These are phyloP conservation scores for Thraustochytrium striatum DNA, from an alignment of 352 stramenopile species.

Conservation along the genomic window DNA sequence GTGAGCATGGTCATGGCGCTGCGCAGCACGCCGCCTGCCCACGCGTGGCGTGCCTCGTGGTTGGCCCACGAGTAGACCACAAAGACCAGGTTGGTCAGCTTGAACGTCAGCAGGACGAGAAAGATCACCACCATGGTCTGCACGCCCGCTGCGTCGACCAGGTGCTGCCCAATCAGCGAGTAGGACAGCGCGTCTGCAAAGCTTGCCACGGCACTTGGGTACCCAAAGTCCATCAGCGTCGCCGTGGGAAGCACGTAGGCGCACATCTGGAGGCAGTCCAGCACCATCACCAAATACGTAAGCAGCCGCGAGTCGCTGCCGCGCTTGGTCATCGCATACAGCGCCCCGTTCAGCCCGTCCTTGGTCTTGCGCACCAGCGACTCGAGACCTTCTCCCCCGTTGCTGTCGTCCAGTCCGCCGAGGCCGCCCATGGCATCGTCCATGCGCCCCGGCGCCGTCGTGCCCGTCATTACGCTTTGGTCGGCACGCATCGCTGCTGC, in stretches of 20 bases:
- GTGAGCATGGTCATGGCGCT: conserved; percentile 11
- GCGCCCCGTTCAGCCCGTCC: conserved; percentile 32
- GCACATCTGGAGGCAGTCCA: conserved; percentile 44
- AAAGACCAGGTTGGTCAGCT: conserved; percentile 41
- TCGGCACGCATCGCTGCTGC: no score
- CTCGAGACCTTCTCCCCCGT: no score
- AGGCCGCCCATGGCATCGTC: no score
- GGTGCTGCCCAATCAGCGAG: conserved; percentile 11
- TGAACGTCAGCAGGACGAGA: conserved; percentile 2
- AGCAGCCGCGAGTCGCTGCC: neutral
- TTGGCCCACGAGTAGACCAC: conserved; percentile 31
- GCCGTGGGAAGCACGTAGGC: conserved; percentile 13
- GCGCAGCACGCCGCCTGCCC: conserved; percentile 12
- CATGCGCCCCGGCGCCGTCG: no score
- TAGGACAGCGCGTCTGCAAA: neutral
- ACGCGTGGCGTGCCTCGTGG: conserved; percentile 13
- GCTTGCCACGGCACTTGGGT: neutral
- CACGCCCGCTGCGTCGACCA: neutral
- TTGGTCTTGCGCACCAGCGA: neutral
- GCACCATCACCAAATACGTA: conserved; percentile 3
- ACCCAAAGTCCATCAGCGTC: conserved; percentile 27
- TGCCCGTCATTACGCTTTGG: no score
- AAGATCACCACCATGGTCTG: conserved; percentile 2
- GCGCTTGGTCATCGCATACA: conserved; percentile 42
- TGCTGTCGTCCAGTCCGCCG: no score